Evolutionary conservation across 352 stramenopile genomes (phyloP).

Genomic region (Pythium scleroteichum): DNA sequence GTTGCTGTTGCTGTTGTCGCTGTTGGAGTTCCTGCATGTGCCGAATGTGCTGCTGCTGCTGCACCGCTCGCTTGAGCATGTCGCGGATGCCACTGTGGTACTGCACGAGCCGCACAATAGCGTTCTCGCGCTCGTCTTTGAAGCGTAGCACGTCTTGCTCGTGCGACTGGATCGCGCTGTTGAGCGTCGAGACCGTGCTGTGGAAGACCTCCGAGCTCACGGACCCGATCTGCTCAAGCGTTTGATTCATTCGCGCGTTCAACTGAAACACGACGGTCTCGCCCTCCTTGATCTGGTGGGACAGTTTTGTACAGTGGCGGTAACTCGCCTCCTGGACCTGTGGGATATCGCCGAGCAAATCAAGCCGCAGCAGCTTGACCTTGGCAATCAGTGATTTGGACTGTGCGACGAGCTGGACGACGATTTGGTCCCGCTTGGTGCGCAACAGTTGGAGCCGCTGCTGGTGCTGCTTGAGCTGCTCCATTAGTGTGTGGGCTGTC

Average conservation of each 20-base stretch:
- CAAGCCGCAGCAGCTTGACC: constrained; percentile 52
- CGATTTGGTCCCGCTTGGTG: constrained; percentile 21
- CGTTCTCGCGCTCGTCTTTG: constrained; percentile 58
- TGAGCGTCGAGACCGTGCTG: constrained; percentile 42
- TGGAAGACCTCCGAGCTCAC: constrained; percentile 43
- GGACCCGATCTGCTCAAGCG: constrained; percentile 32
- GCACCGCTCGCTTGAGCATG: constrained; percentile 43
- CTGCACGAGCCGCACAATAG: constrained; percentile 75
- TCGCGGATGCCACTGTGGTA: constrained; percentile 57
- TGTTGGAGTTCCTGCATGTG: constrained; percentile 34
- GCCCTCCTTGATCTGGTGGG: constrained; percentile 45
- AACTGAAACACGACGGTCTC: constrained; percentile 36
- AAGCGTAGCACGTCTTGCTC: constrained; percentile 41
- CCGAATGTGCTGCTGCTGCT: constrained; percentile 29
- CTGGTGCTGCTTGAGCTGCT: constrained; percentile 33
- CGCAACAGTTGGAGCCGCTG: constrained; percentile 31
- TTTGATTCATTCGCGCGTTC: constrained; percentile 45
- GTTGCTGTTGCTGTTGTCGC: constrained; percentile 29
- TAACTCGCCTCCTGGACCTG: constrained; percentile 57
- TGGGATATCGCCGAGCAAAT: constrained; percentile 58
- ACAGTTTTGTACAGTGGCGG: constrained; percentile 56
- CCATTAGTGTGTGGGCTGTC: constrained; percentile 34
- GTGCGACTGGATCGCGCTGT: constrained; percentile 43
- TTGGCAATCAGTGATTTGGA: constrained; percentile 51
- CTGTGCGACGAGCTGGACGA: constrained; percentile 61